Evolutionary conservation across 306 rosid genomes (phyloP).

Genomic region (Dryas octopetala): DNA sequence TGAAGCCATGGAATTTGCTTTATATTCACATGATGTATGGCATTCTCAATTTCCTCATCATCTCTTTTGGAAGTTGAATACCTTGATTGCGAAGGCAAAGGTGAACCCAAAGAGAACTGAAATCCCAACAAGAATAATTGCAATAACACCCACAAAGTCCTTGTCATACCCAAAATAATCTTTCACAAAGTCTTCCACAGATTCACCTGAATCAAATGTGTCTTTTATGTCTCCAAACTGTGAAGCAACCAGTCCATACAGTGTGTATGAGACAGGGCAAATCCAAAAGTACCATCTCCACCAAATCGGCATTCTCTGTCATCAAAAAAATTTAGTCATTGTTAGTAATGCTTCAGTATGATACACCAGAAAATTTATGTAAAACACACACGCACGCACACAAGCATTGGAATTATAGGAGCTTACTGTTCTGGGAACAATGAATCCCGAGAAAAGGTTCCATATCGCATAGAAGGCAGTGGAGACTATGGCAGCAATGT

Average conservation of each 20-base stretch:
- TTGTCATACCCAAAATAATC: constrained; percentile 28
- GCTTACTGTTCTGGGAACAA: constrained; percentile 38
- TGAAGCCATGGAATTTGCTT: neutral
- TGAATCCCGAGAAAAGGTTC: constrained; percentile 45
- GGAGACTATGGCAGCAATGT: constrained; percentile 48
- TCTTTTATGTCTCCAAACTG: constrained; percentile 35
- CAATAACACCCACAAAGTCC: constrained; percentile 32
- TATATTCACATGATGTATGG: neutral
- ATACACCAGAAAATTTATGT: too few species aligned
- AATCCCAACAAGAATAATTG: constrained; percentile 32
- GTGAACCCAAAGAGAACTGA: constrained; percentile 36
- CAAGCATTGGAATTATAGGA: too few species aligned
- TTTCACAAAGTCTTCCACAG: constrained; percentile 21
- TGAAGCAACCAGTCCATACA: constrained; percentile 36
- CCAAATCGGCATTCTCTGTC: constrained; percentile 44
- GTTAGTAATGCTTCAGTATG: too few species aligned
- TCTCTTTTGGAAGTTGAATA: constrained; percentile 38
- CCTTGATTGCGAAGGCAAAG: constrained; percentile 40
- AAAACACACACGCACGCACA: too few species aligned
- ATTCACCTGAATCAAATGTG: constrained; percentile 7
- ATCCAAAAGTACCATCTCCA: constrained; percentile 51
- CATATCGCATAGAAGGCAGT: constrained; percentile 38
- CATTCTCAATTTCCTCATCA: constrained; percentile 6
- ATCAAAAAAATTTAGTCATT: neutral
- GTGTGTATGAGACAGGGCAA: constrained; percentile 38